Conservation (phyloP, 805 yeast species). For the Diddensiella transvaalensis region DNA sequence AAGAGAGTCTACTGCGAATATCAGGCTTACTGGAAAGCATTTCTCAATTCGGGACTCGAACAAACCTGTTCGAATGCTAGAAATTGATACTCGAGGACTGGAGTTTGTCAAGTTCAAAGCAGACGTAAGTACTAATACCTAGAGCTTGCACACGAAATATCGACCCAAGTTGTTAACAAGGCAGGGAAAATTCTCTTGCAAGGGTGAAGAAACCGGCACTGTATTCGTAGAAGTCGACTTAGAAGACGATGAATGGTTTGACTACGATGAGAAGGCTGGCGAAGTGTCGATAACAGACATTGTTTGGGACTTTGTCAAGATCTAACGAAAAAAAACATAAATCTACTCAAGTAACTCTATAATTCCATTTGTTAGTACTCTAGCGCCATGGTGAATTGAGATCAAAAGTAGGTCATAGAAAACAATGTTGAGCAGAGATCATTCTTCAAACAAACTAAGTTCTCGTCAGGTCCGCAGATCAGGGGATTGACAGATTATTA, state of each 20-base stretch:
- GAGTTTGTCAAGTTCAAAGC: slow-evolving; percentile 69
- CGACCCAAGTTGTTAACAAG: not conserved
- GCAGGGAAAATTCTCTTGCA: slow-evolving; percentile 53
- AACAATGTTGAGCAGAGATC: slow-evolving; percentile 7
- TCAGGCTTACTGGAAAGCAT: slow-evolving; percentile 26
- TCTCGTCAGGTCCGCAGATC: slow-evolving; percentile 20
- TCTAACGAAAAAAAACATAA: slow-evolving; percentile 9
- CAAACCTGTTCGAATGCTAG: slow-evolving; percentile 48
- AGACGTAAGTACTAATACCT: slow-evolving; percentile 26
- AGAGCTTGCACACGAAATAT: no score
- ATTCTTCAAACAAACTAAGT: slow-evolving; percentile 3
- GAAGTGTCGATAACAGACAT: slow-evolving; percentile 81
- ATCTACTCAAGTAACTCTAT: not conserved
- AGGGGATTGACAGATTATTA: slow-evolving; percentile 32
- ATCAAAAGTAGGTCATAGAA: not conserved
- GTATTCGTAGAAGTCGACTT: slow-evolving; percentile 64
- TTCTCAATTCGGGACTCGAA: slow-evolving; percentile 41
- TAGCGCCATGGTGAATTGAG: not conserved
- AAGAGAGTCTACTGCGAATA: slow-evolving; percentile 34
- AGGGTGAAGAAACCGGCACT: slow-evolving; percentile 49
- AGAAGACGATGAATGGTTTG: slow-evolving; percentile 86
- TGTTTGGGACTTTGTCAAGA: slow-evolving; percentile 55
- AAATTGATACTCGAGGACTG: slow-evolving; percentile 82
- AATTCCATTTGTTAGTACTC: not conserved
- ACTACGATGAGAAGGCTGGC: slow-evolving; percentile 79